Conservation (phyloP, 2,329 filamentous ascomycete species). For the Hymenoscyphus albidus region DNA sequence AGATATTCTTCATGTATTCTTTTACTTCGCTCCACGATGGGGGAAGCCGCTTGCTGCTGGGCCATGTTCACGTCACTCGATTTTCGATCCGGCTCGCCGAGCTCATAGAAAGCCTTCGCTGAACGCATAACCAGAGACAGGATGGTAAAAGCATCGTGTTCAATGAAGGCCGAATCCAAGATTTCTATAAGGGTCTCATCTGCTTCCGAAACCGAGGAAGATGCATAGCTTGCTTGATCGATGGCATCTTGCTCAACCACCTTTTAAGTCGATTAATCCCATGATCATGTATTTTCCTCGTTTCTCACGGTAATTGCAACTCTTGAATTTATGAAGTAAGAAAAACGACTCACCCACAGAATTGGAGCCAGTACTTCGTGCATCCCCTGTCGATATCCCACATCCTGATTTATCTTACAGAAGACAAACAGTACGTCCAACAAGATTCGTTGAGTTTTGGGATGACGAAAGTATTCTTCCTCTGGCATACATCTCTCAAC, state of each 20-base stretch:
- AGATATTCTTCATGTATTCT: slow-evolving; percentile 83
- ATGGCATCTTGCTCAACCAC: slow-evolving; percentile 77
- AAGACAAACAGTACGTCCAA: slow-evolving; percentile 90
- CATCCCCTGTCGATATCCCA: slow-evolving; percentile 97
- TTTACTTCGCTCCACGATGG: slow-evolving; percentile 81
- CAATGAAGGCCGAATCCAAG: slow-evolving; percentile 70
- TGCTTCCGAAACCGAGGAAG: slow-evolving; percentile 32
- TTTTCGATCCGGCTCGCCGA: slow-evolving; percentile 41
- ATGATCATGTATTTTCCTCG: too few relatives aligned
- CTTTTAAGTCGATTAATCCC: too few relatives aligned
- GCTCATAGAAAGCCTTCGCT: slow-evolving; percentile 81
- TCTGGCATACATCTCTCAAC: slow-evolving; percentile 88
- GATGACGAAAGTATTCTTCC: slow-evolving; percentile 82
- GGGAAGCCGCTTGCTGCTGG: slow-evolving; percentile 46
- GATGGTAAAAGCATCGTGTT: slow-evolving; percentile 85
- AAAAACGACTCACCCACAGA: slow-evolving; percentile 52
- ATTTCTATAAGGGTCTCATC: slow-evolving; percentile 52
- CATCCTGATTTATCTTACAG: slow-evolving; percentile 82
- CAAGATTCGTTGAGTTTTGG: slow-evolving; percentile 73
- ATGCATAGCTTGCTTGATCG: slow-evolving; percentile 38
- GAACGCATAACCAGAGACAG: slow-evolving; percentile 86
- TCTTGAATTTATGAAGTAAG: too few relatives aligned
- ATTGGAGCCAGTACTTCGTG: slow-evolving; percentile 92
- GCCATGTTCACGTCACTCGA: slow-evolving; percentile 28
- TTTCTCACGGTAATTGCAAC: too few relatives aligned